Base-by-base conservation (phyloP, 2,329 filamentous ascomycete genomes). In the Hymenoscyphus albidus region DNA sequence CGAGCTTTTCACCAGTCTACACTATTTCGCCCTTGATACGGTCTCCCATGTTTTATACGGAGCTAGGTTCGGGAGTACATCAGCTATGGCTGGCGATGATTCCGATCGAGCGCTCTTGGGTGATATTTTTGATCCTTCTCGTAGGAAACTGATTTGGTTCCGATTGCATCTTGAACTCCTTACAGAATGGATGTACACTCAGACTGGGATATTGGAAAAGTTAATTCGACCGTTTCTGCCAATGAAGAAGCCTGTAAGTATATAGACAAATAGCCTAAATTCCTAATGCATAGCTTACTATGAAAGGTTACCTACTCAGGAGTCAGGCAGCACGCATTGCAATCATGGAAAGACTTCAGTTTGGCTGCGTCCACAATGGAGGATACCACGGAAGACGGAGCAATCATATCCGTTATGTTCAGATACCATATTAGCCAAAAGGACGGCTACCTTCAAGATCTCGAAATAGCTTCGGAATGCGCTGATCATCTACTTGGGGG, bases 1-100 rank as follows among this genome's bases (percentile, higher is more conserved):
- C 27, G 27, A 27, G 27, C 27, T 27, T 27, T 27, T 27, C 27
- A 70, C 70, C 1, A 81, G 76, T 60, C 72, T 85, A 27, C 82
- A 85, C 71, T 85, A 81, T 70, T 85, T 80, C 71, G 80, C 80
- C 12, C 74, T 85, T 13, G 82, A 85, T 70, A 78, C 74, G 59
- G 84, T 85, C 65, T 83, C 82, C 0, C 75, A 77, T 4, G 83
- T 85, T 59, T 70, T 85, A 0, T 85, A 83, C 64, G 82, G 82
- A 1, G 68, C 76, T 65, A 27, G 27, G 27, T 62, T 63, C 51
- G 82, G 81, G 2, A 78, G 74, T 2, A 84, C 82, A 0, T 71
- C 72, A 39, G 79, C 81, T 0, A 67, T 84, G 10, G 67, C 68
- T 14, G 81, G 81, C 0, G 71, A 73, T 27, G 48, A 69, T 14